phyloP scores from a whole-genome alignment of 2,329 filamentous ascomycete genomes.

The Penicillium sp. region DNA sequence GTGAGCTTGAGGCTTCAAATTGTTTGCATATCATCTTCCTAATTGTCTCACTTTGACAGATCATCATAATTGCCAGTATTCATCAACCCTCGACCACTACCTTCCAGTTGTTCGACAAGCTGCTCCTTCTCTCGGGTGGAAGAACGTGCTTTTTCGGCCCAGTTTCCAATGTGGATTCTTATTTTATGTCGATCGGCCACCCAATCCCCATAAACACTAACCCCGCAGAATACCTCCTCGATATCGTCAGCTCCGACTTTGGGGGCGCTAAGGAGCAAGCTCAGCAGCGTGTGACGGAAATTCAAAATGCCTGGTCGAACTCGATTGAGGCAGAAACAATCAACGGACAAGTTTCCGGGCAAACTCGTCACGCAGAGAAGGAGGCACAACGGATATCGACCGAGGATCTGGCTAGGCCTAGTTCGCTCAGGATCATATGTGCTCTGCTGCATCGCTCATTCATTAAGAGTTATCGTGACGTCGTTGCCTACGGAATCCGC shows the following conservation, averaged over 20 bases:
- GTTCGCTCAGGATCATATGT: slow-evolving; percentile 52
- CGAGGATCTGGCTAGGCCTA: slow-evolving; percentile 38
- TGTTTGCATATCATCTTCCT: too few relatives aligned
- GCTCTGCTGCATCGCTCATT: slow-evolving; percentile 74
- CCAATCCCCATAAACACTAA: slow-evolving; percentile 69
- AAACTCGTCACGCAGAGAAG: slow-evolving; percentile 23
- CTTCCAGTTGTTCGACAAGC: slow-evolving; percentile 76
- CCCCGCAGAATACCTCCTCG: slow-evolving; percentile 75
- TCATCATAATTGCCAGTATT: slow-evolving; percentile 78
- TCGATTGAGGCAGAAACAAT: slow-evolving; percentile 44
- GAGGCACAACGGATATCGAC: slow-evolving; percentile 18
- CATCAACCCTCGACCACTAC: slow-evolving; percentile 81
- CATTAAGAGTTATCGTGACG: slow-evolving; percentile 79
- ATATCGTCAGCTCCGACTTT: slow-evolving; percentile 77
- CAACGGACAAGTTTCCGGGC: slow-evolving; percentile 26
- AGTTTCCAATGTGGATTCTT: slow-evolving; percentile 55
- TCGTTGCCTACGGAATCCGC: slow-evolving; percentile 79
- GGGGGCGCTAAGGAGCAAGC: slow-evolving; percentile 50
- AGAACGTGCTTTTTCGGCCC: slow-evolving; percentile 71
- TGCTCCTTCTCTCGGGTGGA: slow-evolving; percentile 70
- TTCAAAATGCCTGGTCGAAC: slow-evolving; percentile 57
- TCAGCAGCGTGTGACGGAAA: slow-evolving; percentile 49
- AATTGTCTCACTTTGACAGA: too few relatives aligned
- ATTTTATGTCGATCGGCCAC: slow-evolving; percentile 62
- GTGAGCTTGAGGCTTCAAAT: slow-evolving; percentile 40